Evolutionary conservation across 2,329 filamentous ascomycete genomes (phyloP).

Genomic region (Massarina eburnea): DNA sequence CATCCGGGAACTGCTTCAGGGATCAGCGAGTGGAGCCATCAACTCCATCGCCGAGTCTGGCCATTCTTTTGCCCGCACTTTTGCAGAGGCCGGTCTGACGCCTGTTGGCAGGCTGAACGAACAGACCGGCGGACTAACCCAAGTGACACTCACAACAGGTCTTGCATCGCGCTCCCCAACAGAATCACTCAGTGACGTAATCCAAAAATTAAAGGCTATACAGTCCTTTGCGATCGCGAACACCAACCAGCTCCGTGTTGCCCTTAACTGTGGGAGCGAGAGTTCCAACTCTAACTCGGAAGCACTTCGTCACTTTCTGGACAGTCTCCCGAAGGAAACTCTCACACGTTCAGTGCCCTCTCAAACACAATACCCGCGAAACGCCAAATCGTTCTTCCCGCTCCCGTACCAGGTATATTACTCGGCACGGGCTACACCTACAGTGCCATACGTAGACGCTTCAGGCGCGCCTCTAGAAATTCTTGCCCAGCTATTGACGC

Average conservation of each 20-base stretch:
- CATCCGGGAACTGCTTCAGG: slow-evolving; percentile 83
- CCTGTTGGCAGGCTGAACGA: slow-evolving; percentile 72
- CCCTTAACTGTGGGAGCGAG: slow-evolving; percentile 81
- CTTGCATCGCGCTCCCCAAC: slow-evolving; percentile 72
- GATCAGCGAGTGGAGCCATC: slow-evolving; percentile 83
- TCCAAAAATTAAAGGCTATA: slow-evolving; percentile 81
- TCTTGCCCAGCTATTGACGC: slow-evolving; percentile 86
- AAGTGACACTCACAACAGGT: slow-evolving; percentile 80
- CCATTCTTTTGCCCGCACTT: slow-evolving; percentile 81
- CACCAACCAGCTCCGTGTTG: slow-evolving; percentile 69
- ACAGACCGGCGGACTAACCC: slow-evolving; percentile 86
- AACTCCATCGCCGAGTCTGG: slow-evolving; percentile 91
- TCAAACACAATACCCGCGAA: slow-evolving; percentile 43
- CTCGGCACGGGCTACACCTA: slow-evolving; percentile 77
- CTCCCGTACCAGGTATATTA: slow-evolving; percentile 98
- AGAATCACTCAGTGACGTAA: slow-evolving; percentile 72
- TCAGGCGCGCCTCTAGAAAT: slow-evolving; percentile 82
- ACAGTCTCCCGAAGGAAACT: slow-evolving; percentile 53
- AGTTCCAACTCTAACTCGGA: slow-evolving; percentile 70
- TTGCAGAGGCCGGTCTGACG: slow-evolving; percentile 78
- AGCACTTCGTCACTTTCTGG: slow-evolving; percentile 71
- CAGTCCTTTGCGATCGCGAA: slow-evolving; percentile 75
- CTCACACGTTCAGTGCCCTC: slow-evolving; percentile 30
- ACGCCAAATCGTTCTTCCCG: slow-evolving; percentile 80
- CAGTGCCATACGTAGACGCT: slow-evolving; percentile 76